Conservation (phyloP, 805 yeast genomes). For the Sungouiozyma intestinalis region DNA sequence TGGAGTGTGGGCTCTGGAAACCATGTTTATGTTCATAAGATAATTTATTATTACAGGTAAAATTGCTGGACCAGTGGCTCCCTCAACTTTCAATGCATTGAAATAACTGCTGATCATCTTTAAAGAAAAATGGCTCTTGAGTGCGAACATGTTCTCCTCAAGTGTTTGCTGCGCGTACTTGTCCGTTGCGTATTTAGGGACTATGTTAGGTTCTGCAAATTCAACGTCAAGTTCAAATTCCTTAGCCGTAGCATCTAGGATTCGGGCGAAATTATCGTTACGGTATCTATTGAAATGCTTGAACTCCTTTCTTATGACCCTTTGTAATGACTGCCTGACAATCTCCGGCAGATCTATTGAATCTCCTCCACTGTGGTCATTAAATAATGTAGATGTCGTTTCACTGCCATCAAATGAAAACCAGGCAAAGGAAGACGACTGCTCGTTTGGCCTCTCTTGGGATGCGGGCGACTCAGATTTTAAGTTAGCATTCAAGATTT, state of each 20-base stretch:
- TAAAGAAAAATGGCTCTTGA: background rate
- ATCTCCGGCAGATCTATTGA: background rate
- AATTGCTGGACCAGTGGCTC: background rate
- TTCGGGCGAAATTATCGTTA: background rate
- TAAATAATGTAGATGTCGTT: background rate
- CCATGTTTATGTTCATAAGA: background rate
- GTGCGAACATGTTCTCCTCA: background rate
- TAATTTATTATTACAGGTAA: background rate
- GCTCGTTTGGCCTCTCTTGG: background rate
- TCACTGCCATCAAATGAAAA: background rate
- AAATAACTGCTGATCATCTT: background rate
- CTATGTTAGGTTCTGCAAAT: background rate
- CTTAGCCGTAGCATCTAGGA: background rate
- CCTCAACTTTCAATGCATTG: background rate
- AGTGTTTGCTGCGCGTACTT: background rate
- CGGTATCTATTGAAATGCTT: background rate
- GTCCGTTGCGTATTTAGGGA: background rate
- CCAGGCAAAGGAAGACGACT: background rate
- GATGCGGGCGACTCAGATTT: background rate
- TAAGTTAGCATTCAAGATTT: background rate
- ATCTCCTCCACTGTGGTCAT: background rate
- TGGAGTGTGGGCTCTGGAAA: background rate
- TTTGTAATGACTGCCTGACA: background rate
- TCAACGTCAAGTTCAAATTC: background rate
- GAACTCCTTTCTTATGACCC: background rate